Conservation (phyloP, 768 basidiomycete genomes). For the Collybia mongolica region DNA sequence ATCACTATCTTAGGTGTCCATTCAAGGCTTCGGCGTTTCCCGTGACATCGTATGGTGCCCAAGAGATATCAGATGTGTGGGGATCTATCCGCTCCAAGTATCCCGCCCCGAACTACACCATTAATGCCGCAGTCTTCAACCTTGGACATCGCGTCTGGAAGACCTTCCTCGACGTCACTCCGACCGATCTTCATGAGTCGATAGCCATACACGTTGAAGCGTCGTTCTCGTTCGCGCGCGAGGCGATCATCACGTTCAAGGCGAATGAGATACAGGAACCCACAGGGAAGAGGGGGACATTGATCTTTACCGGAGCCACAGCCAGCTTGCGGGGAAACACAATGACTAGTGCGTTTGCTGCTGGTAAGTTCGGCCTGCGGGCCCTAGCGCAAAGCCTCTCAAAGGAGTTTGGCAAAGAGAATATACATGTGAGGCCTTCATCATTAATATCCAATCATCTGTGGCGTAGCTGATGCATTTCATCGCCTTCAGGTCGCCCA, state of each 20-base stretch:
- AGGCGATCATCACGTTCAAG: constrained; percentile 59
- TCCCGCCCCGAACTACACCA: constrained; percentile 44
- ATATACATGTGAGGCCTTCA: constrained; percentile 59
- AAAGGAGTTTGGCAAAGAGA: constrained; percentile 73
- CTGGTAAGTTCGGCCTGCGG: constrained; percentile 61
- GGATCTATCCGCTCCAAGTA: constrained; percentile 42
- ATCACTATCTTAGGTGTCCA: neutral
- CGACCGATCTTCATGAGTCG: constrained; percentile 51
- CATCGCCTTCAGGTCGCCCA: constrained; percentile 51
- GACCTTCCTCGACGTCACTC: constrained; percentile 62
- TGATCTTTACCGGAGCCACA: constrained; percentile 76
- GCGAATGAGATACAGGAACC: constrained; percentile 48
- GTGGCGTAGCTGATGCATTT: neutral
- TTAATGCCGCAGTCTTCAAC: constrained; percentile 68
- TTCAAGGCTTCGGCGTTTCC: constrained; percentile 58
- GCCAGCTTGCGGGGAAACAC: constrained; percentile 63
- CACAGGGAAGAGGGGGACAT: constrained; percentile 56
- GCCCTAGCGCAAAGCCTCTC: constrained; percentile 69
- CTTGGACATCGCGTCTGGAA: constrained; percentile 58
- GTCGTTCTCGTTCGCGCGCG: constrained; percentile 63
- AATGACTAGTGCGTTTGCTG: constrained; percentile 59
- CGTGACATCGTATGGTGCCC: constrained; percentile 45
- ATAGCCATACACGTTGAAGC: constrained; percentile 54
- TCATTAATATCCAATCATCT: neutral
- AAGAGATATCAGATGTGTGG: constrained; percentile 52